phyloP scores from a whole-genome alignment of 225 moss, liverwort and hornwort species.

The Pseudisothecium myosuroides region DNA sequence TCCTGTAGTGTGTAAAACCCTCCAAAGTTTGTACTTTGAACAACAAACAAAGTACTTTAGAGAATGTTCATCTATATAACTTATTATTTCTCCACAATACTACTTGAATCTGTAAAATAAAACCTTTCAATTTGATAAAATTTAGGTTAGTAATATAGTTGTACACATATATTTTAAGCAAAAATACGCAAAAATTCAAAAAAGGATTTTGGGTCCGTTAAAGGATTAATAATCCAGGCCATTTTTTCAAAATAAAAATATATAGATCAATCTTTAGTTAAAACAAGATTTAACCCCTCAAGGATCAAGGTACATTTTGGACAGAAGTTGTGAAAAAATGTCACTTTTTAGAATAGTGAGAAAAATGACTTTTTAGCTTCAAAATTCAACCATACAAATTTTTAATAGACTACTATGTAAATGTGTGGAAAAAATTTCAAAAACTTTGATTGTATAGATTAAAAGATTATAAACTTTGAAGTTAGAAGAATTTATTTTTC shows the following conservation, averaged over 20 bases:
- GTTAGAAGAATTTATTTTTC: too few relatives aligned
- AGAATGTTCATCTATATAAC: neutral
- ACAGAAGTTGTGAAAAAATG: too few relatives aligned
- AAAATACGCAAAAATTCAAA: neutral
- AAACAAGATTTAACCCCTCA: neutral
- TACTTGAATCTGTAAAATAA: neutral
- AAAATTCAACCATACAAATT: too few relatives aligned
- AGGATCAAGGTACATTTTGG: too few relatives aligned
- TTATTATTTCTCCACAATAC: neutral
- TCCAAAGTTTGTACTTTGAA: neutral
- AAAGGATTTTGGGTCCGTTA: accelerated
- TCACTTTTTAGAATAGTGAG: too few relatives aligned
- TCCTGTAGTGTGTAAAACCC: too few relatives aligned
- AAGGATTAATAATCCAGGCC: accelerated
- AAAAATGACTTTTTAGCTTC: too few relatives aligned
- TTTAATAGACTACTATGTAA: too few relatives aligned
- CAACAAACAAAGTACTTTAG: neutral
- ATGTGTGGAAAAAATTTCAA: too few relatives aligned
- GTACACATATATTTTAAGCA: neutral
- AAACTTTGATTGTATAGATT: accelerated
- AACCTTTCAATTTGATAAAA: neutral
- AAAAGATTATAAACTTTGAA: too few relatives aligned
- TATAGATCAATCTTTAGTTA: neutral
- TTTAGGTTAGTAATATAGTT: neutral
- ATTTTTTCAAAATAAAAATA: neutral